Percentiles rank a stretch among this genome's conserved stretches.
Evolutionary conservation across 73 alveolate species (phyloP).

Genomic region (Paraurostyla sp.): DNA sequence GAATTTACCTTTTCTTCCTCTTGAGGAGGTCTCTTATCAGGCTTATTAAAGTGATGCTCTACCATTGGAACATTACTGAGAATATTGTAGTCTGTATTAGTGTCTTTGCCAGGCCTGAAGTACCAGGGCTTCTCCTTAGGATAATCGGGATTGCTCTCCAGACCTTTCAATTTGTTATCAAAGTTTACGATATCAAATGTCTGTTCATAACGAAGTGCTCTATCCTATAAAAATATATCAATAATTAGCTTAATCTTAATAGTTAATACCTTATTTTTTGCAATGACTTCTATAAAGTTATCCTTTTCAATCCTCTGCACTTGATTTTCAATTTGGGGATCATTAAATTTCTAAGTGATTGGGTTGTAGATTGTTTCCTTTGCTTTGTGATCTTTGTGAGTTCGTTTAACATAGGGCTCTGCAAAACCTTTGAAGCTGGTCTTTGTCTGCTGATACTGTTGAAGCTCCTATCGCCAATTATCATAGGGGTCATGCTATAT

Average conservation of each 20-base stretch:
- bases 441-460: background rate
- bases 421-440: conserved; percentile 28
- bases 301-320: conserved; percentile 79
- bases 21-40: conserved; percentile 89
- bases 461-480: background rate
- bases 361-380: conserved; percentile 82
- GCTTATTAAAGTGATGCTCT: conserved; percentile 90
- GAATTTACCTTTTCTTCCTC: conserved; percentile 41
- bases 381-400: conserved; percentile 74
- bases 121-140: conserved; percentile 88
- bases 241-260: conserved; percentile 31
- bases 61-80: conserved; percentile 79
- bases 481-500: conserved; percentile 40
- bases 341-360: conserved; percentile 78
- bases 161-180: conserved; percentile 92
- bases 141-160: conserved; percentile 92
- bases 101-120: conserved; percentile 62
- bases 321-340: conserved; percentile 70
- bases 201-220: conserved; percentile 91
- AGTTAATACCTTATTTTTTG: conserved; percentile 80
- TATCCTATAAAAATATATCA: conserved; percentile 66
- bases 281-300: conserved; percentile 74
- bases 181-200: conserved; percentile 90
- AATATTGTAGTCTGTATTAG: conserved; percentile 81
- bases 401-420: conserved; percentile 68